Conservation (phyloP, 495 filamentous ascomycete species). For the Talaromyces adpressus region DNA sequence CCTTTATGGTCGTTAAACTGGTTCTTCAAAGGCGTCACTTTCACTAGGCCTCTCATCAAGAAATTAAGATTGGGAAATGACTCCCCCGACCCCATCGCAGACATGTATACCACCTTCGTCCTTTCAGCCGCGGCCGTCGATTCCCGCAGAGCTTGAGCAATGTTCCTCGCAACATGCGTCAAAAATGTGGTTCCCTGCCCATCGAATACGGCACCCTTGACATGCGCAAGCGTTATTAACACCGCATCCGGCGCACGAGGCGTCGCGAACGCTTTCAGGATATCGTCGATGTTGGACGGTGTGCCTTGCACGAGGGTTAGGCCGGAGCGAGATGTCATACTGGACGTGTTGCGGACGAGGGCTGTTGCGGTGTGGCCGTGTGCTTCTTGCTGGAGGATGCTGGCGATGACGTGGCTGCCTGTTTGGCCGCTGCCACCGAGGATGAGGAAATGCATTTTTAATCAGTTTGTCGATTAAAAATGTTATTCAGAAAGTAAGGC, state of each 20-base stretch:
- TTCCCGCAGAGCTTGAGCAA: constrained; percentile 27
- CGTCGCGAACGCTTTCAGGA: constrained; percentile 26
- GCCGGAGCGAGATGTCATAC: constrained; percentile 16
- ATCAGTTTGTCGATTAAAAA: neutral
- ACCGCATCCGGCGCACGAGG: constrained; percentile 20
- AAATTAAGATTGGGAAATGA: constrained; percentile 22
- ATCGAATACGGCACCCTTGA: constrained; percentile 14
- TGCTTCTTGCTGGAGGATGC: constrained; percentile 11
- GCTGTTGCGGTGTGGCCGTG: constrained; percentile 33
- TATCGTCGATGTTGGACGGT: constrained; percentile 25
- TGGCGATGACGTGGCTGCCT: constrained; percentile 31
- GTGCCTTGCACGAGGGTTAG: constrained; percentile 31
- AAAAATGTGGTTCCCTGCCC: constrained; percentile 16
- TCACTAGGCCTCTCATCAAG: constrained; percentile 26
- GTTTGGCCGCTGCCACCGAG: constrained; percentile 37
- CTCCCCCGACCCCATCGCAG: constrained; percentile 29
- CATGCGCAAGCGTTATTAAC: constrained; percentile 26
- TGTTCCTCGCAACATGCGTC: constrained; percentile 24
- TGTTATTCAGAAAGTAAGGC: neutral
- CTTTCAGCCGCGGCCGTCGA: constrained; percentile 13
- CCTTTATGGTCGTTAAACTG: constrained; percentile 29
- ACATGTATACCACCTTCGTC: constrained; percentile 28
- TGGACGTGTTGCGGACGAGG: constrained; percentile 29
- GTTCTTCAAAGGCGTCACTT: constrained; percentile 20
- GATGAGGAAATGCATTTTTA: constrained; percentile 35